These are phyloP conservation scores for Crithidia brevicula DNA, from an alignment of 208 protist genomes.

Conservation along the genomic window DNA sequence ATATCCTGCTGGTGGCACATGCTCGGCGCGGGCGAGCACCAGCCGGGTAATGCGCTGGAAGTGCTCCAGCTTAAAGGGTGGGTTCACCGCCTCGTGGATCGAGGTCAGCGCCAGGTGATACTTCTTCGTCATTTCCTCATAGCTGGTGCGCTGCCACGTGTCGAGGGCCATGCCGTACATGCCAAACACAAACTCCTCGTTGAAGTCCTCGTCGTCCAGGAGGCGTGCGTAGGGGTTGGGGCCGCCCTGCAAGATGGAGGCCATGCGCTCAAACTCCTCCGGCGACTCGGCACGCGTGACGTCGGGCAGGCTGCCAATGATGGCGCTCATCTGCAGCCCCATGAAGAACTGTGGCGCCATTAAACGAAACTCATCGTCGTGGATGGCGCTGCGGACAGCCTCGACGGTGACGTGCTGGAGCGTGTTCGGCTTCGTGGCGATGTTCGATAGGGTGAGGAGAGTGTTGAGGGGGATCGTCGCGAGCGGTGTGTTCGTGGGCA, in stretches of 20 bases:
- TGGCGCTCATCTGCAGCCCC: slow-evolving; percentile 81
- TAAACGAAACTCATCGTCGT: slow-evolving; percentile 72
- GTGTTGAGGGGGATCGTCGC: slow-evolving; percentile 77
- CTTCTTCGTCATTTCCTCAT: slow-evolving; percentile 82
- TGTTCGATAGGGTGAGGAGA: slow-evolving; percentile 76
- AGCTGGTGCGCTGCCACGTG: slow-evolving; percentile 85
- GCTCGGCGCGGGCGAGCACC: slow-evolving; percentile 79
- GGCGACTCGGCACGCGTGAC: slow-evolving; percentile 40
- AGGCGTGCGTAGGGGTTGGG: slow-evolving; percentile 84
- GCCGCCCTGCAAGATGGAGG: slow-evolving; percentile 47
- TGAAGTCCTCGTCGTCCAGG: slow-evolving; percentile 92
- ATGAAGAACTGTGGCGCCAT: slow-evolving; percentile 90
- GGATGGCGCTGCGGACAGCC: slow-evolving; percentile 65
- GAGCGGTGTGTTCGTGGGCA: slow-evolving; percentile 78
- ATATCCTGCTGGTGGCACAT: slow-evolving; percentile 71
- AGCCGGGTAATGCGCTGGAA: slow-evolving; percentile 84
- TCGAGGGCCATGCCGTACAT: slow-evolving; percentile 93
- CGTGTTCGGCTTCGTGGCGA: slow-evolving; percentile 67
- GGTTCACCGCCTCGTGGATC: slow-evolving; percentile 59
- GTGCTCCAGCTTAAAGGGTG: slow-evolving; percentile 79
- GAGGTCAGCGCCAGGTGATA: slow-evolving; percentile 67
- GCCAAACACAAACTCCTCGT: slow-evolving; percentile 84
- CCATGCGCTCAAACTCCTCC: slow-evolving; percentile 49
- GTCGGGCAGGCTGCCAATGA: slow-evolving; percentile 72
- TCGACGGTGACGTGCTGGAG: slow-evolving; percentile 59